Conservation (phyloP, 2,329 filamentous ascomycete genomes). For the Colletotrichum sp. region DNA sequence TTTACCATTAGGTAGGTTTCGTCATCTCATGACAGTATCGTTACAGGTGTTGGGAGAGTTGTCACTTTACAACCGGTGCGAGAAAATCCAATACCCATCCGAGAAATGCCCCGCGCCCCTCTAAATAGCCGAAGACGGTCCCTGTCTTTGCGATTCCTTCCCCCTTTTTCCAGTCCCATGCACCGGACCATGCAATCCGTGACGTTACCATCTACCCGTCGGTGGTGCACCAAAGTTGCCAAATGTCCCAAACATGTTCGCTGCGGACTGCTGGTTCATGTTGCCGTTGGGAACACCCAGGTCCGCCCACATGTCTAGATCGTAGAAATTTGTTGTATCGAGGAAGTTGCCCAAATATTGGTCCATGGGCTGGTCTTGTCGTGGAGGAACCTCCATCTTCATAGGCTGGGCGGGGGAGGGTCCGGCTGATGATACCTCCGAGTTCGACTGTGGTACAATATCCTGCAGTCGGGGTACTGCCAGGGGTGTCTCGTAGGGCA, state of each 20-base stretch:
- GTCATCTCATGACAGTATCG: conserved; percentile 18
- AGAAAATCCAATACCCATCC: not conserved
- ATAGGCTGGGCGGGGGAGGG: conserved; percentile 30
- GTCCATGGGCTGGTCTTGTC: conserved; percentile 38
- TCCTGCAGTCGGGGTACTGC: conserved; percentile 52
- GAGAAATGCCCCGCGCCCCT: not conserved
- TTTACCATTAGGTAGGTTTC: conserved; percentile 15
- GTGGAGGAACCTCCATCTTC: conserved; percentile 25
- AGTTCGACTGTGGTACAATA: conserved; percentile 43
- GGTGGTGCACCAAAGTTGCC: conserved; percentile 21
- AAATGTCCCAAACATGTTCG: conserved; percentile 19
- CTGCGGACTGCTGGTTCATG: conserved; percentile 12
- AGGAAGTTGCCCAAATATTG: conserved; percentile 49
- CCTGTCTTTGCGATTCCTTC: not conserved
- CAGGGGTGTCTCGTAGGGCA: conserved; percentile 43
- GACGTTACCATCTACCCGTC: conserved; percentile 12
- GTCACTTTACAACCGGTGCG: conserved; percentile 4
- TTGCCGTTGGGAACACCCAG: conserved; percentile 13
- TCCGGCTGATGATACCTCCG: conserved; percentile 32
- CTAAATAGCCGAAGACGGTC: not conserved
- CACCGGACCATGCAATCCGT: not conserved
- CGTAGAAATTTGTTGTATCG: conserved; percentile 44
- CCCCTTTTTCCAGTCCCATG: not conserved
- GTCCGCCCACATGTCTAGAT: conserved; percentile 51
- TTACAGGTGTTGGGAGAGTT: conserved; percentile 15